These are phyloP conservation scores for Olyra latifolia DNA, from an alignment of 176 grass and related monocot genomes.

Conservation along the genomic window DNA sequence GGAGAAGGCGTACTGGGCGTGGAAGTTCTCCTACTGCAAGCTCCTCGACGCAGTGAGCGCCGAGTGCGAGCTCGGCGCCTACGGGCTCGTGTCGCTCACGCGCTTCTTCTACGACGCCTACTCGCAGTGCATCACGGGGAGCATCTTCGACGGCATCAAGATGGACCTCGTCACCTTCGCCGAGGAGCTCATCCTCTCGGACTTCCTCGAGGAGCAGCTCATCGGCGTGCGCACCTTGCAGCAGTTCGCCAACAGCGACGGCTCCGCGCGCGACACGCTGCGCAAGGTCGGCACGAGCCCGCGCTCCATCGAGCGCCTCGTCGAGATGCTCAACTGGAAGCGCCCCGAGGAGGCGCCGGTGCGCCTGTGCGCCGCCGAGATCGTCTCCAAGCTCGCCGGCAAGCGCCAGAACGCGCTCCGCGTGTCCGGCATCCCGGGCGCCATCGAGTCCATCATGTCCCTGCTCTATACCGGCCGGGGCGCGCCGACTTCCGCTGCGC, in stretches of 20 bases:
- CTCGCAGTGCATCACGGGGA: constrained; percentile 51
- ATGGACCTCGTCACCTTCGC: constrained; percentile 74
- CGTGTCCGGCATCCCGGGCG: constrained; percentile 54
- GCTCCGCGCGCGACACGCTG: constrained; percentile 33
- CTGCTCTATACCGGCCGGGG: constrained; percentile 40
- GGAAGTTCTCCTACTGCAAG: constrained; percentile 21
- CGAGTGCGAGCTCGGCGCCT: constrained; percentile 45
- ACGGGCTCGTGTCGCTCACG: constrained; percentile 49
- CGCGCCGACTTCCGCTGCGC: not conserved
- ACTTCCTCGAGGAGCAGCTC: constrained; percentile 70
- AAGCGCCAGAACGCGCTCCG: constrained; percentile 61
- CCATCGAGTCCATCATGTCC: constrained; percentile 68
- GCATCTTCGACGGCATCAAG: constrained; percentile 75
- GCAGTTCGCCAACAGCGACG: constrained; percentile 26
- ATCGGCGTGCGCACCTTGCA: constrained; percentile 59
- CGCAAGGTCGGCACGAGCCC: constrained; percentile 50
- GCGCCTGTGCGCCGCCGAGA: constrained; percentile 39
- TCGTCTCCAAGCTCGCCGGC: constrained; percentile 51
- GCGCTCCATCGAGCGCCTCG: constrained; percentile 36
- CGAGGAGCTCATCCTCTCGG: constrained; percentile 52
- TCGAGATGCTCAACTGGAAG: constrained; percentile 67
- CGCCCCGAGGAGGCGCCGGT: constrained; percentile 48
- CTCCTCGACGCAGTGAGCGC: constrained; percentile 44
- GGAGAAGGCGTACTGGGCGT: constrained; percentile 70
- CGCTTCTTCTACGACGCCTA: constrained; percentile 76